Conservation (phyloP, 805 yeast genomes). For the Candida ascalaphidarum region DNA sequence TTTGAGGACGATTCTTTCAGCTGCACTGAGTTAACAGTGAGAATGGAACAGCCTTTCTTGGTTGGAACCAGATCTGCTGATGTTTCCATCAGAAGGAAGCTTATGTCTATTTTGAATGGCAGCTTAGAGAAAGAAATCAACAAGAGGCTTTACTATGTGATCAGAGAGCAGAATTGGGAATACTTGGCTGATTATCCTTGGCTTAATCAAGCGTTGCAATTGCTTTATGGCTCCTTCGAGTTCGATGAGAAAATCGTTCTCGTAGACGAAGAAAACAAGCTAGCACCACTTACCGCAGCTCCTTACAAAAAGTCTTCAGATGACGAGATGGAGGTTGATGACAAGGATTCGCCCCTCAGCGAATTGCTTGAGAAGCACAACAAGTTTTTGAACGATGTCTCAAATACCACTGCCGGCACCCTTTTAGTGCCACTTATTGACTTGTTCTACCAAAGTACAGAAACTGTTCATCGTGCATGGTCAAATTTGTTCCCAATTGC, state of each 20-base stretch:
- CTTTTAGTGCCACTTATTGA: conserved; percentile 68
- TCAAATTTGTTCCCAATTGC: conserved; percentile 73
- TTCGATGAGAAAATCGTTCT: conserved; percentile 38
- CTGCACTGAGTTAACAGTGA: conserved; percentile 80
- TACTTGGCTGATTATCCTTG: conserved; percentile 86
- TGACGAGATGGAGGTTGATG: conserved; percentile 21
- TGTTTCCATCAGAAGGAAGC: conserved; percentile 59
- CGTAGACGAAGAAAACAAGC: conserved; percentile 37
- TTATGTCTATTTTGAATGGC: conserved; percentile 71
- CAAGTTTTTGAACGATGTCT: conserved; percentile 18
- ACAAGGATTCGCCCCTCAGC: conserved; percentile 9
- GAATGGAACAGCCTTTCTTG: conserved; percentile 94
- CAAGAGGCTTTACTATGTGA: conserved; percentile 75
- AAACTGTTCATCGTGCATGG: conserved; percentile 80
- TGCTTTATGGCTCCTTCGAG: conserved; percentile 73
- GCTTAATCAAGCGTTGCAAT: conserved; percentile 88
- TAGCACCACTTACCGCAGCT: conserved; percentile 45
- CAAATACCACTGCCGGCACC: conserved; percentile 42
- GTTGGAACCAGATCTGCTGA: conserved; percentile 87
- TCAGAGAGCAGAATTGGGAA: conserved; percentile 98
- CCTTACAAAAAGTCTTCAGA: conserved; percentile 9
- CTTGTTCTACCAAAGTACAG: conserved; percentile 73
- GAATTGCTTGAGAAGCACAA: conserved; percentile 18
- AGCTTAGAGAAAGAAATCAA: conserved; percentile 72
- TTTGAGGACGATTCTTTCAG: conserved; percentile 74